Percentiles rank a stretch among this genome's conserved stretches.
These are phyloP conservation scores for Microdochium trichocladiopsis DNA, from an alignment of 2,329 filamentous ascomycete species.

Conservation along the genomic window DNA sequence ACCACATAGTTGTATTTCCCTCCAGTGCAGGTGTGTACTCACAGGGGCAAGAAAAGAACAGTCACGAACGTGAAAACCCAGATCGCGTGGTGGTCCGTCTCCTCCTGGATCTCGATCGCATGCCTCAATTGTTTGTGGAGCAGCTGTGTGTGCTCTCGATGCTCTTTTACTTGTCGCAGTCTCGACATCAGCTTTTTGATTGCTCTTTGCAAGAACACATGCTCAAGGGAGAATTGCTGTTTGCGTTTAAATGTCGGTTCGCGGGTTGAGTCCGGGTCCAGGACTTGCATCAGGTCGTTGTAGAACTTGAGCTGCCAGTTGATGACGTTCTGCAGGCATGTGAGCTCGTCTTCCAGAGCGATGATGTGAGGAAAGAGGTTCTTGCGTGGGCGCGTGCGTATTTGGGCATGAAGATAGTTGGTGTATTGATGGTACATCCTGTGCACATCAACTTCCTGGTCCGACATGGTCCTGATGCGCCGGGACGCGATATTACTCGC, in stretches of 20 bases:
- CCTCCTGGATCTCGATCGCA: background rate
- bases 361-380: slow-evolving; percentile 5
- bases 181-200: background rate
- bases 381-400: background rate
- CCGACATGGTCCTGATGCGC: background rate
- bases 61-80: background rate
- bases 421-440: background rate
- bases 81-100: background rate
- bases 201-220: background rate
- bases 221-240: slow-evolving; percentile 2
- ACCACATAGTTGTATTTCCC: background rate
- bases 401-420: background rate
- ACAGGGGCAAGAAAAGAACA: background rate
- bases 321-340: slow-evolving; percentile 4
- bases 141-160: background rate
- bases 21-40: background rate
- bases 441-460: background rate
- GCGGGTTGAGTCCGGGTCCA: slow-evolving; percentile 5
- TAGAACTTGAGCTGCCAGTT: slow-evolving; percentile 7
- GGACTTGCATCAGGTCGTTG: slow-evolving; percentile 4
- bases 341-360: slow-evolving; percentile 6
- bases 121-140: background rate
- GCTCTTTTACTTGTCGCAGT: background rate
- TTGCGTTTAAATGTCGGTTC: slow-evolving; percentile 4
- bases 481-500: background rate